Evolutionary conservation across 306 rosid genomes (phyloP).

Genomic region (Clitoria ternatea): DNA sequence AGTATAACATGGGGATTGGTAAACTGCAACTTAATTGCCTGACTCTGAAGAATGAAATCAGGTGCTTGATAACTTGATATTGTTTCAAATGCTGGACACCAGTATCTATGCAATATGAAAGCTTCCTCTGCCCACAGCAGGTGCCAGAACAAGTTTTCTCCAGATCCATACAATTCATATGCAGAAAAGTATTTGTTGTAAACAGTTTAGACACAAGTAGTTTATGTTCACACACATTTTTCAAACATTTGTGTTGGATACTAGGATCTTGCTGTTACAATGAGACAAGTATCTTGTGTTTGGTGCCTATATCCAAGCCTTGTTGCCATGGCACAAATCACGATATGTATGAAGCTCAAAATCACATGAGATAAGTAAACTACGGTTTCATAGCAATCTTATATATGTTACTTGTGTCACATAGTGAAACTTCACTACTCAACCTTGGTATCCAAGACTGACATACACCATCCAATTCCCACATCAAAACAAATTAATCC

Average conservation of each 20-base stretch:
- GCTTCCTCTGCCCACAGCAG: not conserved
- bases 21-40: not conserved
- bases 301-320: not conserved
- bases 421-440: not conserved
- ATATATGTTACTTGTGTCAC: not conserved
- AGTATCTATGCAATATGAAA: not conserved
- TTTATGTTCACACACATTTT: not conserved
- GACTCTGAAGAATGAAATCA: not conserved
- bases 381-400: not conserved
- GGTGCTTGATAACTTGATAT: not conserved
- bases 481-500: not conserved
- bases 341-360: not conserved
- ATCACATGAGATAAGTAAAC: not conserved
- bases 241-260: not conserved
- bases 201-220: not conserved
- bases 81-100: not conserved
- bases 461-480: not conserved
- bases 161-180: not conserved
- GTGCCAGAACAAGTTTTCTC: not conserved
- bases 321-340: not conserved
- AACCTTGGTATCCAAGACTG: not conserved
- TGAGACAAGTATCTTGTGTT: not conserved
- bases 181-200: not conserved
- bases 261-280: not conserved
- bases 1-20: not conserved